Evolutionary conservation across 768 basidiomycete genomes (phyloP), one percentile per base, ranked within the genome.

Genomic region (Naganishia antarctica): DNA sequence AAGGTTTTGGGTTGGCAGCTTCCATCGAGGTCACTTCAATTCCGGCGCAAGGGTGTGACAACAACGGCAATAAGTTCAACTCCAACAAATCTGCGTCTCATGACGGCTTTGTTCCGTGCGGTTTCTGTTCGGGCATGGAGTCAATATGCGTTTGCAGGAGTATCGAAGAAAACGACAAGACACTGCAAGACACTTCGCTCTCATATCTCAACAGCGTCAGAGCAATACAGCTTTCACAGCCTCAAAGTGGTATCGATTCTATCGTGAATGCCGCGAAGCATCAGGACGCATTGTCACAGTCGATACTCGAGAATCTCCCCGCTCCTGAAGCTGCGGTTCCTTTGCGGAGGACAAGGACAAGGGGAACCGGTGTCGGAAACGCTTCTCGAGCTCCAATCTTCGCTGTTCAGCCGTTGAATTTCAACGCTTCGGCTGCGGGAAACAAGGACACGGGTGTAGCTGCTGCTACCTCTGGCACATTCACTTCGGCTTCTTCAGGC

Each of bases 301-400:
- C 86, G 57, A 86, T 88, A 61, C 81, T 89, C 43, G 87, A 89
- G 63, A 85, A 87, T 69, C 82, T 89, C 0, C 87, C 89, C 40
- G 82, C 85, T 11, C 91, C 87, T 74, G 87, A 91, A 70, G 85
- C 89, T 0, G 83, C 91, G 2, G 85, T 93, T 28, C 89, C 90
- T 32, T 83, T 93, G 40, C 87, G 86, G 60, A 85, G 86, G 43
- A 82, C 83, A 26, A 23, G 62, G 34, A 15, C 25, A 21, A 12
- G 62, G 41, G 49, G 9, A 37, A 21, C 23, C 48, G 50, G 47
- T 31, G 9, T 16, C 5, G 7, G 40, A 16, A 44, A 1, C 9
- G n/a, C 32, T 21, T 31, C 43, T 4, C 43, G 45, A 8, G 16
- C 26, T 8, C 63, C 63, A 15, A 59, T 64, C 53, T 64, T 64